These are phyloP conservation scores for Bipolaris oryzae DNA, from an alignment of 2,329 filamentous ascomycete species.

Conservation along the genomic window DNA sequence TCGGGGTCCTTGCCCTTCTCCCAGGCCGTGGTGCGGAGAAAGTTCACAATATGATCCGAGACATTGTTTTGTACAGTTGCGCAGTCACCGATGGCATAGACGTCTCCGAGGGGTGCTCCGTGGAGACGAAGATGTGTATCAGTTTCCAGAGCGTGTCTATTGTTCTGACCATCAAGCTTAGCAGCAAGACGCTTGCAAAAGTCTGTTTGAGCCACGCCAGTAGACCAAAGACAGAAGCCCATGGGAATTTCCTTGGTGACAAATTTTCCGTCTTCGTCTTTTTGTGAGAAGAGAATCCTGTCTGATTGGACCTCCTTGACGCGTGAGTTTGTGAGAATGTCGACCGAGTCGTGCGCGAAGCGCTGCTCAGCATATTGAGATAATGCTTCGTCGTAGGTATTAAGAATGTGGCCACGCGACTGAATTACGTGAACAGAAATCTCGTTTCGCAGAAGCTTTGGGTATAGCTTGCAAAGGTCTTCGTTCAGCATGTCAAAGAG, in stretches of 20 bases:
- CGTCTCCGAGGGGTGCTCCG: constrained; percentile 87
- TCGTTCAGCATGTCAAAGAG: constrained; percentile 96
- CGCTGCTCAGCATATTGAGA: constrained; percentile 90
- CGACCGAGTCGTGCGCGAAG: constrained; percentile 88
- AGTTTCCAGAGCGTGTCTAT: constrained; percentile 90
- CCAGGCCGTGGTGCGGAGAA: constrained; percentile 87
- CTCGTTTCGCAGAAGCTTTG: constrained; percentile 89
- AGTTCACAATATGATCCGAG: constrained; percentile 86
- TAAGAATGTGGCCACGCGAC: constrained; percentile 90
- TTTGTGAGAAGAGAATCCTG: constrained; percentile 87
- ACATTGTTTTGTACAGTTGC: constrained; percentile 97
- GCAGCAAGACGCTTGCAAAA: constrained; percentile 77
- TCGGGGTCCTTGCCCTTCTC: constrained; percentile 90
- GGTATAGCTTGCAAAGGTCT: constrained; percentile 77
- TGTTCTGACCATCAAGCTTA: constrained; percentile 81
- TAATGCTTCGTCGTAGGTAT: constrained; percentile 95
- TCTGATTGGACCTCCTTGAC: constrained; percentile 87
- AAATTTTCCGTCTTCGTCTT: constrained; percentile 71
- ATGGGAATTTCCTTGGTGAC: constrained; percentile 93
- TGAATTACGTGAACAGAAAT: constrained; percentile 98
- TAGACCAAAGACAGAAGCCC: constrained; percentile 98
- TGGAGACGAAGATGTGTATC: constrained; percentile 90
- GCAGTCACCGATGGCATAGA: constrained; percentile 97
- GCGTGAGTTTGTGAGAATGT: constrained; percentile 89
- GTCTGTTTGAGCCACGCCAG: constrained; percentile 84